A percentile compares a stretch with the other conserved stretches of the same genome.
phyloP scores from a whole-genome alignment of 2,329 filamentous ascomycete species.

The Beauveria brongniartii region DNA sequence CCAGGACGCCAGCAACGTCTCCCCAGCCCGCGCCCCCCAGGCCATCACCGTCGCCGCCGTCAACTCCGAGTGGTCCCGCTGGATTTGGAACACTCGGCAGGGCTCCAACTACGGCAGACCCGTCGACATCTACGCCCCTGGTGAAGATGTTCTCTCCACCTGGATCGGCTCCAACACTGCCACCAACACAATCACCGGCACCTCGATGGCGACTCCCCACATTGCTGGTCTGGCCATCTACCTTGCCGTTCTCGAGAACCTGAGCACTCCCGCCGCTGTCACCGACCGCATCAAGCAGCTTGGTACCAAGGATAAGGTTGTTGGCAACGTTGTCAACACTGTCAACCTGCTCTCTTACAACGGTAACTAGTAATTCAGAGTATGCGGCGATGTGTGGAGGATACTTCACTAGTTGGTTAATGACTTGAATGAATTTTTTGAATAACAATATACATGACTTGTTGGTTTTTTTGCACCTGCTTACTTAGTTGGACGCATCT shows the following conservation, averaged over 20 bases:
- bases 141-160: slow-evolving; percentile 32
- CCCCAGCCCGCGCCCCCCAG: slow-evolving; percentile 38
- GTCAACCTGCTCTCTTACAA: slow-evolving; percentile 8
- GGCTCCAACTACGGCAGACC: slow-evolving; percentile 39
- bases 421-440: neutral
- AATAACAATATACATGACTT: neutral
- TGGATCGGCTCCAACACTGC: slow-evolving; percentile 32
- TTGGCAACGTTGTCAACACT: neutral
- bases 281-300: slow-evolving; percentile 2
- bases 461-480: neutral
- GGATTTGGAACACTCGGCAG: slow-evolving; percentile 21
- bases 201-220: slow-evolving; percentile 46
- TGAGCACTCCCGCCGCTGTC: neutral
- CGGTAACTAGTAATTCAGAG: neutral
- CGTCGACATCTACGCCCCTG: slow-evolving; percentile 39
- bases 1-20: slow-evolving; percentile 28
- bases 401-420: neutral
- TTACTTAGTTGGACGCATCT: too few species aligned
- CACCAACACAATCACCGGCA: slow-evolving; percentile 34
- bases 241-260: slow-evolving; percentile 9
- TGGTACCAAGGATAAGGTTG: slow-evolving; percentile 2
- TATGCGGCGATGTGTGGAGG: neutral
- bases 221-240: slow-evolving; percentile 24
- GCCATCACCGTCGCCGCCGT: slow-evolving; percentile 48
- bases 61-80: slow-evolving; percentile 28